Conservation (phyloP, 257 asterid species). For the Thymus mandschuricus region DNA sequence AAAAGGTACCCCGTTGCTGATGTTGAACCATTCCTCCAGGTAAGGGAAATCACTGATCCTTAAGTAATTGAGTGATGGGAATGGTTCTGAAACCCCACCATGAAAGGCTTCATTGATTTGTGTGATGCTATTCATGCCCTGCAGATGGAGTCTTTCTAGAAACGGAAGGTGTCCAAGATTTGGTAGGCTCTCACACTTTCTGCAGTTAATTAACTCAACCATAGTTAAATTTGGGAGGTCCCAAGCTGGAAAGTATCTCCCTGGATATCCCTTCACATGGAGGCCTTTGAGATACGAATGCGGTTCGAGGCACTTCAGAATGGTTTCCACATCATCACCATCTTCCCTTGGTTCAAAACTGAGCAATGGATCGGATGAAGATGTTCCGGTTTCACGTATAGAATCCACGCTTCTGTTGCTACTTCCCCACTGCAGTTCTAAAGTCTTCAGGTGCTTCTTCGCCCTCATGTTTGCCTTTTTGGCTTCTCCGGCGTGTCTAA, state of each 20-base stretch:
- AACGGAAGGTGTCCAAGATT: conserved; percentile 42
- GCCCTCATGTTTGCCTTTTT: conserved; percentile 10
- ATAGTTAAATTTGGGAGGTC: conserved; percentile 34
- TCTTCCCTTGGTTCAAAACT: neutral
- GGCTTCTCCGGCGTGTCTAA: conserved; percentile 23
- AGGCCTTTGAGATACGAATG: conserved; percentile 22
- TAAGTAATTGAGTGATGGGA: conserved; percentile 37
- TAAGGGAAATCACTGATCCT: conserved; percentile 29
- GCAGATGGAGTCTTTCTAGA: conserved; percentile 26
- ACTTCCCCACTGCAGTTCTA: conserved; percentile 35
- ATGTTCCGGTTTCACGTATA: neutral
- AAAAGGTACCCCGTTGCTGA: conserved; percentile 18
- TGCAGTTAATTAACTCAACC: conserved; percentile 39
- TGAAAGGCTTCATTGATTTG: conserved; percentile 30
- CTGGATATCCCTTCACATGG: conserved; percentile 34
- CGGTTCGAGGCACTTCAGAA: conserved; percentile 34
- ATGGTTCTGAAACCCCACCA: conserved; percentile 25
- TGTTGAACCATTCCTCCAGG: conserved; percentile 29
- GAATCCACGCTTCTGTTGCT: conserved; percentile 16
- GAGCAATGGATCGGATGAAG: neutral
- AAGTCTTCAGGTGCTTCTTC: conserved; percentile 27
- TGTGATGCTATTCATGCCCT: conserved; percentile 27
- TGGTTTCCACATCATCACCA: conserved; percentile 7
- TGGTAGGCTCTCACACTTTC: conserved; percentile 33
- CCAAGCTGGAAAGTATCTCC: conserved; percentile 29